Conservation (phyloP, 202 grass and related monocot species). For the Saccharum hybrid region DNA sequence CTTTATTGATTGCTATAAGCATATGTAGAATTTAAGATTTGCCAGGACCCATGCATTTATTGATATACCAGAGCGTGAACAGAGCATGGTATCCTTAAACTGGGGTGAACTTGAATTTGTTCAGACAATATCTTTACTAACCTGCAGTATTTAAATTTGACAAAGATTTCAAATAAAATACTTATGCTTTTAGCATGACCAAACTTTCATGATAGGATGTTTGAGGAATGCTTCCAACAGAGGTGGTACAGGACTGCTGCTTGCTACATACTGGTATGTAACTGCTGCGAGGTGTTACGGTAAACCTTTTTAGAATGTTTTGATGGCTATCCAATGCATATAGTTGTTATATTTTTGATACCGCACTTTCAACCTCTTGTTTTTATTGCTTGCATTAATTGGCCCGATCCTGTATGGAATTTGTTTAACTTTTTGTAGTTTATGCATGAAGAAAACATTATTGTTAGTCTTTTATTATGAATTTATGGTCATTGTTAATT, state of each 20-base stretch:
- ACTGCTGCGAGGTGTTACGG: background rate
- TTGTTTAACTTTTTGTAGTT: background rate
- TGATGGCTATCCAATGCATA: background rate
- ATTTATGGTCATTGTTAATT: background rate
- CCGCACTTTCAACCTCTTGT: background rate
- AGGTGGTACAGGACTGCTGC: conserved; percentile 99
- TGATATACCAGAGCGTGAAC: background rate
- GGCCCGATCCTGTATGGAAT: background rate
- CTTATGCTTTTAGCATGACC: conserved; percentile 25
- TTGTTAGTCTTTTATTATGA: background rate
- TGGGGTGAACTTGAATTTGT: background rate
- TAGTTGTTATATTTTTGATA: background rate
- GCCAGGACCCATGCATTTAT: background rate
- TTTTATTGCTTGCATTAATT: conserved; percentile 22
- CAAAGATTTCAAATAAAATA: conserved; percentile 34
- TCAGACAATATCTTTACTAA: conserved; percentile 21
- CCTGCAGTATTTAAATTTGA: background rate
- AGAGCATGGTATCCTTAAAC: conserved; percentile 32
- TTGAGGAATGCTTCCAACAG: conserved; percentile 98
- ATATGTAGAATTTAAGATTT: conserved; percentile 1
- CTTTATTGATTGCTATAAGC: conserved; percentile 17
- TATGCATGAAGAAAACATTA: conserved; percentile 25
- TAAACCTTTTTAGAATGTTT: conserved; percentile 33
- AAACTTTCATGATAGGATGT: conserved; percentile 76
- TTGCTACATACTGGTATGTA: conserved; percentile 95